Evolutionary conservation across 805 yeast genomes (phyloP).

Genomic region (Metschnikowia lochheadii): DNA sequence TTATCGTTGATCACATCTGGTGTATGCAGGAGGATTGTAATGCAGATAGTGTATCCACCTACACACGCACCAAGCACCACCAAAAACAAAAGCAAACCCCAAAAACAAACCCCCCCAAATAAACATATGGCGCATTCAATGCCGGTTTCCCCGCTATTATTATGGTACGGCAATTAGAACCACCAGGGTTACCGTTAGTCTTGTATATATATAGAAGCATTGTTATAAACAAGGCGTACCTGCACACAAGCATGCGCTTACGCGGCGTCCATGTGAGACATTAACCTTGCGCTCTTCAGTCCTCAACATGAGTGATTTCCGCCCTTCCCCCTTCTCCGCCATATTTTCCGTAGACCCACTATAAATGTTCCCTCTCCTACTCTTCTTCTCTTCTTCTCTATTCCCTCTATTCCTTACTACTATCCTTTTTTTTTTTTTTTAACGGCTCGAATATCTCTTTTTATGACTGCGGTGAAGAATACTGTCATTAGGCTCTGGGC

Average conservation of each 20-base stretch:
- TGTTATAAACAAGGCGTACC: background rate
- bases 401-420: background rate
- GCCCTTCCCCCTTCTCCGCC: background rate
- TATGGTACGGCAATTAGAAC: too few species aligned
- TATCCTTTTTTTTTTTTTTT: background rate
- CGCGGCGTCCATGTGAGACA: constrained; percentile 5
- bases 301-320: background rate
- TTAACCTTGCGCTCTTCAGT: background rate
- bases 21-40: too few species aligned
- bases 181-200: too few species aligned
- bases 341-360: background rate
- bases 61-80: too few species aligned
- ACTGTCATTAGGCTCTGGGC: background rate
- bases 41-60: too few species aligned
- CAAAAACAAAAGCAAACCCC: too few species aligned
- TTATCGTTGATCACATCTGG: constrained; percentile 20
- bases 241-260: constrained; percentile 7
- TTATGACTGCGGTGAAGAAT: background rate
- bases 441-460: background rate
- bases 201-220: background rate
- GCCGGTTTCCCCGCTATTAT: too few species aligned
- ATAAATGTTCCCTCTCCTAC: too few species aligned
- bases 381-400: too few species aligned
- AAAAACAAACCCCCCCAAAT: too few species aligned
- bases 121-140: too few species aligned